Conservation (phyloP, 1,284 basidiomycete genomes). For the Cutaneotrichosporon cavernicola region DNA sequence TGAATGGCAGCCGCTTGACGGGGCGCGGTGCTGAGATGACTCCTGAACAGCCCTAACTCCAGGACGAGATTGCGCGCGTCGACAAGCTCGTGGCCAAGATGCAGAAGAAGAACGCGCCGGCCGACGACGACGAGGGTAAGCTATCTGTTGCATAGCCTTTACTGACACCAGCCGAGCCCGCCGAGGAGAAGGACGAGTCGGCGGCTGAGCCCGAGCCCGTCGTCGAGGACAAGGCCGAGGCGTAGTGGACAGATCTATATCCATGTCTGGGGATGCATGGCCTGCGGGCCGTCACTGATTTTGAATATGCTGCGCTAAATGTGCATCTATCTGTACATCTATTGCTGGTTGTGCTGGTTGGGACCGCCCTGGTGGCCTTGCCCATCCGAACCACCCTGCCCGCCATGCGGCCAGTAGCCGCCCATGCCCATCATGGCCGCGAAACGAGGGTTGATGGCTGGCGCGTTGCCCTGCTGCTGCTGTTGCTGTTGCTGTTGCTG, state of each 20-base stretch:
- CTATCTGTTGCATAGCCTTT: background rate
- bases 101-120: slow-evolving; percentile 50
- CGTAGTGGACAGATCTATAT: background rate
- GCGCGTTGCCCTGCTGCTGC: slow-evolving; percentile 23
- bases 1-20: too few species aligned
- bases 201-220: slow-evolving; percentile 4
- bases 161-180: background rate
- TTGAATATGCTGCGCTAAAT: background rate
- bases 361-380: background rate
- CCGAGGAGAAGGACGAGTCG: slow-evolving; percentile 1
- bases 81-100: slow-evolving; percentile 58
- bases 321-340: background rate
- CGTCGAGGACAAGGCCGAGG: background rate
- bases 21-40: too few species aligned
- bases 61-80: slow-evolving; percentile 69
- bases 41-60: background rate
- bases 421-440: slow-evolving; percentile 41
- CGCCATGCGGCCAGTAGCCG: slow-evolving; percentile 16
- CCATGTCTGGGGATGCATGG: slow-evolving; percentile 1
- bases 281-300: background rate
- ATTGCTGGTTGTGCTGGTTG: background rate
- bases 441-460: slow-evolving; percentile 51
- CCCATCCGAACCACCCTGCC: background rate
- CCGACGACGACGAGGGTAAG: slow-evolving; percentile 12
- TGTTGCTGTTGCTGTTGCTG: slow-evolving; percentile 15